Conservation (phyloP, 371 early-diverging fungal species). For the Rhizopus delemar region DNA sequence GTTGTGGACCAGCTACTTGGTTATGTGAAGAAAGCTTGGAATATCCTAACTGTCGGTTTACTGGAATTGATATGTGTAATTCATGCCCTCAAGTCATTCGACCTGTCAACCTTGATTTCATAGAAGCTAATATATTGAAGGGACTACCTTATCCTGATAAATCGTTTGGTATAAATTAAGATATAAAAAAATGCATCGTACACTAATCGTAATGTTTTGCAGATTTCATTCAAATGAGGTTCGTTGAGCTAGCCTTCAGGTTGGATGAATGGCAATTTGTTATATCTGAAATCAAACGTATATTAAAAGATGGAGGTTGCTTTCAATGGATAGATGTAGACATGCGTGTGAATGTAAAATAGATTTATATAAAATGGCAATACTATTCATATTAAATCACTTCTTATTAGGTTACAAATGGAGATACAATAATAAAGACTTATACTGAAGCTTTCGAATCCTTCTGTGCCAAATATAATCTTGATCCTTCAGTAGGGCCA, state of each 20-base stretch:
- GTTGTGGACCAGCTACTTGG: conserved; percentile 52
- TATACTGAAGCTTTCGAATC: conserved; percentile 32
- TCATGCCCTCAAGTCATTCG: conserved; percentile 46
- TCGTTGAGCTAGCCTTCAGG: conserved; percentile 38
- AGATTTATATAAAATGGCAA: neutral
- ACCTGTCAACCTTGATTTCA: conserved; percentile 36
- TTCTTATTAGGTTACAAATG: conserved; percentile 16
- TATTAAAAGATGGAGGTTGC: conserved; percentile 38
- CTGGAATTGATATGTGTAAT: conserved; percentile 44
- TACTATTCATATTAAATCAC: neutral
- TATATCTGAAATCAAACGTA: conserved; percentile 35
- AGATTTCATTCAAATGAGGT: conserved; percentile 42
- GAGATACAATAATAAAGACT: conserved; percentile 9
- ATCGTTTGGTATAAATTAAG: conserved; percentile 35
- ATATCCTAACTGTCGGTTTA: conserved; percentile 40
- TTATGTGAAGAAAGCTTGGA: conserved; percentile 44
- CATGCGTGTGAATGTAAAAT: conserved; percentile 27
- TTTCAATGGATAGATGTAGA: conserved; percentile 44
- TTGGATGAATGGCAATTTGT: conserved; percentile 38
- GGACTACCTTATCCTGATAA: conserved; percentile 43
- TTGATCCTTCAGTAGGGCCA: conserved; percentile 35
- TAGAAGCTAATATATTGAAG: conserved; percentile 32
- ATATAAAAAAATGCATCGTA: neutral
- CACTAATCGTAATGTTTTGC: neutral
- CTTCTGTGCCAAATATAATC: conserved; percentile 25